These are phyloP conservation scores for Plantago elongata DNA, from an alignment of 257 asterid genomes.

Conservation along the genomic window DNA sequence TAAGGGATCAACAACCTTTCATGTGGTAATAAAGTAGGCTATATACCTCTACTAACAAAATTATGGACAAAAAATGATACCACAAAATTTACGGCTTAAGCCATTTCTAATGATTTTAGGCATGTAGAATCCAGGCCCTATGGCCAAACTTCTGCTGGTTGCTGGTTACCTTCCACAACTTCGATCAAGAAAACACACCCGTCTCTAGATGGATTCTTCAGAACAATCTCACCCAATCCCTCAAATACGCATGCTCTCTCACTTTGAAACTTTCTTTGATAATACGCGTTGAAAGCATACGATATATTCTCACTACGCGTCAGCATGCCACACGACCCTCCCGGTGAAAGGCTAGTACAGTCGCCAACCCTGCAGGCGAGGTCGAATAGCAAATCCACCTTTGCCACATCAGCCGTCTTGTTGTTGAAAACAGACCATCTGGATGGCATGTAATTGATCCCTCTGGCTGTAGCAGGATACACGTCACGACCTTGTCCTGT, in stretches of 20 bases:
- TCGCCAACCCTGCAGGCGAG: conserved; percentile 18
- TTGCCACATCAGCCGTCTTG: neutral
- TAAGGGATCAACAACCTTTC: no score
- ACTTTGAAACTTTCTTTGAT: conserved; percentile 21
- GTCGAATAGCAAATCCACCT: neutral
- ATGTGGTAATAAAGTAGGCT: no score
- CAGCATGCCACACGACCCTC: conserved; percentile 30
- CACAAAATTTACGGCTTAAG: neutral
- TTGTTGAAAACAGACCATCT: conserved; percentile 38
- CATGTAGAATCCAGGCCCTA: neutral
- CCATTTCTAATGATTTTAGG: neutral
- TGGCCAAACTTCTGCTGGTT: neutral
- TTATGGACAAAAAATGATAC: neutral
- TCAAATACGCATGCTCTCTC: conserved; percentile 19
- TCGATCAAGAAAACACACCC: conserved; percentile 1
- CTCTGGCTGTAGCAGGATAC: conserved; percentile 24
- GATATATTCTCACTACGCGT: conserved; percentile 9
- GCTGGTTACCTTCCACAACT: neutral
- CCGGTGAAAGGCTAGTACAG: conserved; percentile 25
- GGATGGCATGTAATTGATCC: conserved; percentile 34
- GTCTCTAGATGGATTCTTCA: conserved; percentile 24
- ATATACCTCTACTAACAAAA: neutral
- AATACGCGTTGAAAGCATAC: conserved; percentile 35
- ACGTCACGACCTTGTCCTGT: conserved; percentile 36
- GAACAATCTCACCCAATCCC: conserved; percentile 23